phyloP scores from a whole-genome alignment of 352 stramenopile species.

The Globisporangium paddicum region DNA sequence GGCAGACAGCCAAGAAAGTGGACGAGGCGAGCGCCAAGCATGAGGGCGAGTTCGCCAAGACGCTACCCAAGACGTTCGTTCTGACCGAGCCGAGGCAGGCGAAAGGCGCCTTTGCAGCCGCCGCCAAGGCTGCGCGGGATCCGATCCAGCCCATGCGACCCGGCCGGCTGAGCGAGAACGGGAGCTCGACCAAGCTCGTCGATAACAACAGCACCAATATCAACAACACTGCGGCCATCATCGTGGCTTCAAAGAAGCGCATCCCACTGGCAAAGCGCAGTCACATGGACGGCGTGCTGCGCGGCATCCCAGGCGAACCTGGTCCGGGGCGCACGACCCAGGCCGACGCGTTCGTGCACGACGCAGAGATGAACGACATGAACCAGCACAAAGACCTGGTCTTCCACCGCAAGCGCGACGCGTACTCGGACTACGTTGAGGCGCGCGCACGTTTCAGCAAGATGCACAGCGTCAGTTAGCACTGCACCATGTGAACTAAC shows the following conservation, averaged over 20 bases:
- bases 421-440: conserved; percentile 87
- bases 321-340: conserved; percentile 34
- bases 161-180: conserved; percentile 33
- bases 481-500: too few species aligned
- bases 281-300: conserved; percentile 75
- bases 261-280: conserved; percentile 63
- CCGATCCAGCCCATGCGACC: conserved; percentile 50
- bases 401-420: conserved; percentile 77
- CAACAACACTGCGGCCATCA: conserved; percentile 14
- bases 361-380: conserved; percentile 73
- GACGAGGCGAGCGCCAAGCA: conserved; percentile 27
- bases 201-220: background rate
- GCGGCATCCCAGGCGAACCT: conserved; percentile 40
- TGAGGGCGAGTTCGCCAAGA: conserved; percentile 46
- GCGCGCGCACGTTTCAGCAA: conserved; percentile 85
- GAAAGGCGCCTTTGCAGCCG: conserved; percentile 40
- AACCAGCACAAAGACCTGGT: conserved; percentile 68
- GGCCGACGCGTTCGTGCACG: conserved; percentile 53
- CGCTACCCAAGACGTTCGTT: conserved; percentile 56
- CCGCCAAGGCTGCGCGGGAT: conserved; percentile 44
- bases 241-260: conserved; percentile 19
- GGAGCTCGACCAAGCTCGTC: conserved; percentile 14
- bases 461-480: conserved; percentile 84
- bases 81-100: conserved; percentile 47
- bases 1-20: conserved; percentile 43